Base-by-base conservation (phyloP, 2,329 filamentous ascomycete genomes). In the Talaromyces sp. region DNA sequence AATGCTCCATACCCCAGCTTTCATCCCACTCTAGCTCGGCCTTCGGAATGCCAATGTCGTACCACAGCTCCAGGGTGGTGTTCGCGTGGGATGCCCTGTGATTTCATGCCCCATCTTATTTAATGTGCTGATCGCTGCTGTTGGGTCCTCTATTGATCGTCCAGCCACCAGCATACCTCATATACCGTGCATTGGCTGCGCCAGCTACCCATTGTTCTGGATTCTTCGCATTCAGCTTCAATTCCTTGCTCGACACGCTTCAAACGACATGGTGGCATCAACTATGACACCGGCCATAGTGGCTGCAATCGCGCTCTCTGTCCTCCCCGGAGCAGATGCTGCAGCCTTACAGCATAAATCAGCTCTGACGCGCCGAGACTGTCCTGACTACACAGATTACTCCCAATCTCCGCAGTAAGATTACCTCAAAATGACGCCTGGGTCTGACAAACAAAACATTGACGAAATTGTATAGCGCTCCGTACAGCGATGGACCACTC, bases 401-500 rank as follows among this genome's bases (percentile, higher is more conserved):
- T 82, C 88, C 1, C 81, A 79, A 67, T 74, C 82, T 64, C 78
- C 76, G 5, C 90, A 94, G 86, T 88, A 78, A 71, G 84, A 77
- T 37, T 45, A 1, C 27, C 33, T 56, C 39, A 3, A 22, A 22
- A 9, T 14, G 62, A 58, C 37, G 41, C 24, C 52, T 14, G 31
- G 19, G 19, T 14, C 24, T 27, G 22, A 41, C 8, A 22, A 22
- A 19, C 9, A 19, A 16, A 16, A 24, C 6, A 57, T 31, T 62
- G 24, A 62, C 35, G n/a, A 62, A 3, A 24, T 14, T 27, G 41
- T 19, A 58, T 27, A 96, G 93, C 75, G 84, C 83, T 22, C 95
- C 95, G 0, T 85, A 90, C 67, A 97, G 92, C 76, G 82, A 88
- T 22, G 95, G 95, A 0, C 90, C 90, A 4, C 83, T 96, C 72